A percentile compares a stretch with the other conserved stretches of the same genome.
These are phyloP conservation scores for Lyophyllum shimeji DNA, from an alignment of 768 basidiomycete species.

Conservation along the genomic window DNA sequence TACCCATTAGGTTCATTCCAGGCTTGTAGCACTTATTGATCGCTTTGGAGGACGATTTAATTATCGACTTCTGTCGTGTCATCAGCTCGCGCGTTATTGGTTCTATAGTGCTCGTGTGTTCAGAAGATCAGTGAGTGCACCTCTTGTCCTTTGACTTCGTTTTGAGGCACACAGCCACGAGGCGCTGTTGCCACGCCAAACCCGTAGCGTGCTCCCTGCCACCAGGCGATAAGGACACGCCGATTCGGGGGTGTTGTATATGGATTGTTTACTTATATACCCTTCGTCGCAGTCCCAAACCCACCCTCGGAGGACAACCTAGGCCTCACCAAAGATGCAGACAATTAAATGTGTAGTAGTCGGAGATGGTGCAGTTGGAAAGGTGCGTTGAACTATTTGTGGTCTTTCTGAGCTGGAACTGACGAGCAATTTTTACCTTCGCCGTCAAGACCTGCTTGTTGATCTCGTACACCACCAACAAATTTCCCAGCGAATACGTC, in stretches of 20 bases:
- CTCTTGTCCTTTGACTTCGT: slow-evolving; percentile 8
- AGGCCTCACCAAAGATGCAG: slow-evolving; percentile 61
- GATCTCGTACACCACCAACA: slow-evolving; percentile 97
- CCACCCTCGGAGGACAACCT: slow-evolving; percentile 12
- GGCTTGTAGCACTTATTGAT: slow-evolving; percentile 26
- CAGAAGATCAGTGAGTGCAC: slow-evolving; percentile 18
- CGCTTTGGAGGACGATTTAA: slow-evolving; percentile 27
- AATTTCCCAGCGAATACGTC: slow-evolving; percentile 98
- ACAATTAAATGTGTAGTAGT: slow-evolving; percentile 98
- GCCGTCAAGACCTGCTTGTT: slow-evolving; percentile 85
- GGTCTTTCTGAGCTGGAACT: background rate
- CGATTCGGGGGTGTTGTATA: slow-evolving; percentile 11
- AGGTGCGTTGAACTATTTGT: slow-evolving; percentile 55
- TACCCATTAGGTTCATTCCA: slow-evolving; percentile 20
- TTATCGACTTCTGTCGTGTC: slow-evolving; percentile 27
- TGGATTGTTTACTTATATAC: slow-evolving; percentile 20
- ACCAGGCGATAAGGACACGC: slow-evolving; percentile 26
- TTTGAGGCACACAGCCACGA: slow-evolving; percentile 35
- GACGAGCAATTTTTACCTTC: slow-evolving; percentile 7
- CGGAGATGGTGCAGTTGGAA: slow-evolving; percentile 97
- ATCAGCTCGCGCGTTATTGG: slow-evolving; percentile 18
- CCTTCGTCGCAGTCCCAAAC: slow-evolving; percentile 11
- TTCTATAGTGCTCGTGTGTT: slow-evolving; percentile 19
- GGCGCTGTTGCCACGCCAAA: slow-evolving; percentile 39
- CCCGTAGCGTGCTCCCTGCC: slow-evolving; percentile 20